Evolutionary conservation across 345 rosid genomes (phyloP).

Genomic region (Aurinia saxatilis): DNA sequence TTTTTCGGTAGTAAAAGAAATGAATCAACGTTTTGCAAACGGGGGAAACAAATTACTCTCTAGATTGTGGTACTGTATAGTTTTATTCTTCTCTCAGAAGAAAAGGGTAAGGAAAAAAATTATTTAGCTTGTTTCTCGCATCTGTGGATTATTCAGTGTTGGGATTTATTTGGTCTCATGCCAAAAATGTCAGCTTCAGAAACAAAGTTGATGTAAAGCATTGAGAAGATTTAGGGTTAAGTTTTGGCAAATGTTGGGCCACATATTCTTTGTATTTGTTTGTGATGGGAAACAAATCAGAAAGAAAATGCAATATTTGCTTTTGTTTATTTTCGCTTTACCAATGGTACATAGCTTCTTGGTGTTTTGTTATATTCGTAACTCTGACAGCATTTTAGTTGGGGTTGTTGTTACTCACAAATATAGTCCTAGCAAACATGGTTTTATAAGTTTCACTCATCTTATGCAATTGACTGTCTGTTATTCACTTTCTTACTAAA

Average conservation of each 20-base stretch:
- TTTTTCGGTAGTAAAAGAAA: background rate
- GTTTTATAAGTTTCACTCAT: too few relatives aligned
- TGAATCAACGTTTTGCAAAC: background rate
- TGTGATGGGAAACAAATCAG: constrained; percentile 1
- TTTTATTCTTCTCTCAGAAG: constrained; percentile 1
- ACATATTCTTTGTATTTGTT: constrained; percentile 26
- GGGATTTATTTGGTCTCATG: background rate
- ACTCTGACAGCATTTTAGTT: too few relatives aligned
- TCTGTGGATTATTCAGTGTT: background rate
- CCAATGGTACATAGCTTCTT: background rate
- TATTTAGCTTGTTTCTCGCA: constrained; percentile 9
- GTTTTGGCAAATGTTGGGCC: constrained; percentile 4
- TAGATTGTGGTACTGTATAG: constrained; percentile 26
- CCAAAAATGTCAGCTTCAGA: background rate
- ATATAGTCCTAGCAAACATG: too few relatives aligned
- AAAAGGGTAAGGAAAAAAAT: constrained; percentile 2
- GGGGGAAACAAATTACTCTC: background rate
- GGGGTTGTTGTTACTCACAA: too few relatives aligned
- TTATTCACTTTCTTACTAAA: too few relatives aligned
- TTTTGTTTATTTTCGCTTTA: background rate
- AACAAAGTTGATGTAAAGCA: constrained; percentile 15
- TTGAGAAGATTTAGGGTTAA: constrained; percentile 1
- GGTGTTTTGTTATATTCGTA: background rate
- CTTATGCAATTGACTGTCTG: too few relatives aligned
- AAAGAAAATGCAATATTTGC: constrained; percentile 5